phyloP scores from a whole-genome alignment of 225 moss, liverwort and hornwort species.

The Ulota crispa region DNA sequence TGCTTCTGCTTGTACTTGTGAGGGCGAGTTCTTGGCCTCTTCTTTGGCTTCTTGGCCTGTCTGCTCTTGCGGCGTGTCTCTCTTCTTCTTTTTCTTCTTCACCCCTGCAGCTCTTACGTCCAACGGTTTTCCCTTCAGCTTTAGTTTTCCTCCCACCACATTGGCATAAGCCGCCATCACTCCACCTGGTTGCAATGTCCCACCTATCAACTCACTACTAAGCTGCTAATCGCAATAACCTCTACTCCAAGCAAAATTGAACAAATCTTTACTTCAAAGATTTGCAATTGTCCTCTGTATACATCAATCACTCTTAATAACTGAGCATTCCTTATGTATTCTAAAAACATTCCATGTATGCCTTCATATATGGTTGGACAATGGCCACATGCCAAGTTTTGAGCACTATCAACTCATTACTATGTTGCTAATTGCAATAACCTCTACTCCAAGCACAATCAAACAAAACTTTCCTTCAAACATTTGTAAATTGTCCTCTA shows the following conservation, averaged over 20 bases:
- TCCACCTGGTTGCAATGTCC: slow-evolving; percentile 12
- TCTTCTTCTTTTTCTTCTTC: slow-evolving; percentile 81
- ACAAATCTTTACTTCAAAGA: not conserved
- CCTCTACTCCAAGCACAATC: not conserved
- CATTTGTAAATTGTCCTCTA: not conserved
- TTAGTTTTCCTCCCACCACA: slow-evolving; percentile 77
- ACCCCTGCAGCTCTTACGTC: slow-evolving; percentile 72
- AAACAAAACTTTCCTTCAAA: not conserved
- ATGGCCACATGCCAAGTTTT: not conserved
- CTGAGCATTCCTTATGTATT: not conserved
- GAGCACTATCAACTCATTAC: not conserved
- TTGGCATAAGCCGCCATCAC: slow-evolving; percentile 74
- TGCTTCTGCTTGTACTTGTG: not conserved
- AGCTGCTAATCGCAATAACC: not conserved
- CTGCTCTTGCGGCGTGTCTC: slow-evolving; percentile 53
- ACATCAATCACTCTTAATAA: not conserved
- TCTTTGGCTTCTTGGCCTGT: slow-evolving; percentile 27
- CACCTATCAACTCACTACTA: not conserved
- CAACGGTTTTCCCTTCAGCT: slow-evolving; percentile 84
- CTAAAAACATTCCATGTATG: not conserved
- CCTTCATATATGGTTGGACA: not conserved
- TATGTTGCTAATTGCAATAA: not conserved
- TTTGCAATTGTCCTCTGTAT: not conserved
- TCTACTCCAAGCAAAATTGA: not conserved
- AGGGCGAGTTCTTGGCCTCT: not conserved